Conservation (phyloP, 108 stramenopile genomes). For the Aurantiochytrium sp. region DNA sequence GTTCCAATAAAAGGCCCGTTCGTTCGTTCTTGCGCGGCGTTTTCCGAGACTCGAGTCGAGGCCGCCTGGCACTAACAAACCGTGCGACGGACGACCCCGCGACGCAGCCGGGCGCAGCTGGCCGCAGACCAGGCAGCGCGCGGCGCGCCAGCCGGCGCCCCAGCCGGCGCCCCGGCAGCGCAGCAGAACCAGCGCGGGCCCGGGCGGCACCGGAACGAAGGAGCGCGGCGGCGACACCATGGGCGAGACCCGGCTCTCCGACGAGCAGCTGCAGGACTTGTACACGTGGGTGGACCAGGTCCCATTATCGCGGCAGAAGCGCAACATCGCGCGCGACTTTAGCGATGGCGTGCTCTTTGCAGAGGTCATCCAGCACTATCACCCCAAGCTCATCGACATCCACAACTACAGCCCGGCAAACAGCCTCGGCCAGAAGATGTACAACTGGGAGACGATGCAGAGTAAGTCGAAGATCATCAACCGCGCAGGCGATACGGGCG, state of each 20-base stretch:
- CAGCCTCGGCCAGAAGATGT: conserved; percentile 53
- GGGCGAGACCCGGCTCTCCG: background rate
- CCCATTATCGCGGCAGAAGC: conserved; percentile 61
- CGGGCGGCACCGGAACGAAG: too few relatives aligned
- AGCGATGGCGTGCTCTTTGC: conserved; percentile 63
- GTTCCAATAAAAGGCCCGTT: too few relatives aligned
- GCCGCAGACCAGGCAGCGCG: too few relatives aligned
- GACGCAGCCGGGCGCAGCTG: too few relatives aligned
- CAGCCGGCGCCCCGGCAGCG: too few relatives aligned
- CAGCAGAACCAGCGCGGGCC: too few relatives aligned
- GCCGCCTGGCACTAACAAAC: too few relatives aligned
- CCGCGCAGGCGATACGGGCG: background rate
- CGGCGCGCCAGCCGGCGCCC: too few relatives aligned
- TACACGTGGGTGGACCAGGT: conserved; percentile 68
- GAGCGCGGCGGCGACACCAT: too few relatives aligned
- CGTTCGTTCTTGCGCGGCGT: too few relatives aligned
- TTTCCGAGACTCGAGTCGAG: too few relatives aligned
- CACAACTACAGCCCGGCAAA: conserved; percentile 66
- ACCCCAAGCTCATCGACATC: conserved; percentile 61
- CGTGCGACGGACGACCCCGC: too few relatives aligned
- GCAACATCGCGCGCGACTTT: conserved; percentile 66
- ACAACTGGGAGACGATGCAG: conserved; percentile 65
- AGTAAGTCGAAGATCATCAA: background rate
- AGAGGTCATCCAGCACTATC: conserved; percentile 63
- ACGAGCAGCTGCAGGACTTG: conserved; percentile 47